These are phyloP conservation scores for Pythium aquatile DNA, from an alignment of 352 stramenopile genomes.

Conservation along the genomic window DNA sequence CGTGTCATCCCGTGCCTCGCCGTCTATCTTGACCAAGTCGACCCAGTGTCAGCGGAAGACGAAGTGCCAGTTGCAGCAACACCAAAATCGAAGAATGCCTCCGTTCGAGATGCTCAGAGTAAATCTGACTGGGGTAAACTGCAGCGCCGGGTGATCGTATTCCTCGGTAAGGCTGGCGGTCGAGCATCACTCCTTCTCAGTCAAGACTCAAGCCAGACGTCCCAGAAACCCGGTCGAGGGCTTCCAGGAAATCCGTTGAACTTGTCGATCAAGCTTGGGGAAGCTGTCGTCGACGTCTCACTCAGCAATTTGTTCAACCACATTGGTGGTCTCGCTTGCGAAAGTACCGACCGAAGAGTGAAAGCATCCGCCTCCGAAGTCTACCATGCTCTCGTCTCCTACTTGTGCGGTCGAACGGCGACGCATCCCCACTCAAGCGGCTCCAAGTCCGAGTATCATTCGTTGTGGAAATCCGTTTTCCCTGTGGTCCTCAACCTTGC, in stretches of 20 bases:
- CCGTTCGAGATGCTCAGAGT: constrained; percentile 15
- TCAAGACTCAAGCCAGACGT: constrained; percentile 19
- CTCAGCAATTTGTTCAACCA: constrained; percentile 52
- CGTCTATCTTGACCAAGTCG: constrained; percentile 53
- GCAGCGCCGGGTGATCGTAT: constrained; percentile 56
- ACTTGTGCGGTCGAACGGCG: constrained; percentile 67
- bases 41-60: constrained; percentile 7
- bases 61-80: neutral
- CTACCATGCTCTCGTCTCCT: constrained; percentile 69
- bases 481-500: constrained; percentile 51
- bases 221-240: constrained; percentile 3
- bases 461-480: constrained; percentile 56
- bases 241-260: constrained; percentile 26
- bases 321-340: constrained; percentile 43
- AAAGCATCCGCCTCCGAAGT: constrained; percentile 65
- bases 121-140: constrained; percentile 36
- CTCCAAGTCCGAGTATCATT: constrained; percentile 61
- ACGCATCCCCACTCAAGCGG: constrained; percentile 58
- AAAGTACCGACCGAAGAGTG: constrained; percentile 54
- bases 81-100: constrained; percentile 14
- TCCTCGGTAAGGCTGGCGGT: constrained; percentile 57
- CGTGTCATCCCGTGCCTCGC: constrained; percentile 46
- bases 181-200: constrained; percentile 49
- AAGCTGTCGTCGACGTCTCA: constrained; percentile 39
- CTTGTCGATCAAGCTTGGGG: constrained; percentile 46